These are phyloP conservation scores for Boletus coccyginus DNA, from an alignment of 768 basidiomycete species.

Conservation along the genomic window DNA sequence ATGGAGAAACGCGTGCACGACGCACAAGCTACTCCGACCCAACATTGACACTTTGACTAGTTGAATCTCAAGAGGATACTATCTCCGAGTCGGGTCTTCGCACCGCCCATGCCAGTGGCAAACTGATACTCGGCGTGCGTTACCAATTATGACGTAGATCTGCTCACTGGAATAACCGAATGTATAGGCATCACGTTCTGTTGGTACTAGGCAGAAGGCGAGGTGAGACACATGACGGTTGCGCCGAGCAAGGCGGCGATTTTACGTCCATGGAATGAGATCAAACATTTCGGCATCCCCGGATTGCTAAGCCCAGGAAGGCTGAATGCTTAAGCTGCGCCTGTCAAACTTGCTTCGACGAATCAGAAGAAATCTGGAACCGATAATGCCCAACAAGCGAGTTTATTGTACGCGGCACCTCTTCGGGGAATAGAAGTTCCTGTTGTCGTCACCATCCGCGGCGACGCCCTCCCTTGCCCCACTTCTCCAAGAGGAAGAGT, in stretches of 20 bases:
- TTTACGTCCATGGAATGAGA: neutral
- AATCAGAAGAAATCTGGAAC: neutral
- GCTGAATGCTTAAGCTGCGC: neutral
- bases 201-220: neutral
- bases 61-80: neutral
- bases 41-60: neutral
- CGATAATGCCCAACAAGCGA: constrained; percentile 10
- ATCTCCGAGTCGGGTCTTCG: neutral
- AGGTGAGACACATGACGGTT: neutral
- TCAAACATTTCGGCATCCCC: neutral
- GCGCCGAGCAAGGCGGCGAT: neutral
- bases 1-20: constrained; percentile 3
- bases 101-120: neutral
- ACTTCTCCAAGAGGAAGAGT: constrained; percentile 83
- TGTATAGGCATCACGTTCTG: neutral
- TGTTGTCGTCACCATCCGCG: constrained; percentile 49
- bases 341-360: neutral
- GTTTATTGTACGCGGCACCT: constrained; percentile 3
- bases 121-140: neutral
- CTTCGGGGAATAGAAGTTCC: neutral
- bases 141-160: neutral
- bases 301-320: neutral
- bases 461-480: constrained; percentile 78
- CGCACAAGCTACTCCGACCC: neutral
- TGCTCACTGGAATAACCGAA: constrained; percentile 1